A percentile compares a stretch with the other conserved stretches of the same genome.
Evolutionary conservation across 169 alveolate genomes (phyloP).

Genomic region (Plasmodium vinckei): DNA sequence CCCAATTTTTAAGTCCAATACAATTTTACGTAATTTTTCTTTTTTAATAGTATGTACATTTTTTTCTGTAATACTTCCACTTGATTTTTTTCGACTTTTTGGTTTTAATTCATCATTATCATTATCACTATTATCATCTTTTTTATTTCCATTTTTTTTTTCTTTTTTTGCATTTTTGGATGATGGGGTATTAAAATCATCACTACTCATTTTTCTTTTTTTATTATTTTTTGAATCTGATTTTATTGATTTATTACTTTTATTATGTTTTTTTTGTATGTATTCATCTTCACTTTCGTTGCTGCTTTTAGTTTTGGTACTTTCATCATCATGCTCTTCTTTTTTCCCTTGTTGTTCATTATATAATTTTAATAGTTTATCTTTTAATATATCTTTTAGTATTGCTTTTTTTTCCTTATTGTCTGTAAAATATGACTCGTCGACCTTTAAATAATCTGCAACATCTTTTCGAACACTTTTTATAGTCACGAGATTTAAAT

Average conservation of each 20-base stretch:
- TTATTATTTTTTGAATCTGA: slow-evolving; percentile 12
- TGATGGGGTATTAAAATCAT: slow-evolving; percentile 9
- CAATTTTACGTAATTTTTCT: slow-evolving; percentile 63
- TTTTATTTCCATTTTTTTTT: slow-evolving; percentile 10
- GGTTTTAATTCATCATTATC: slow-evolving; percentile 16
- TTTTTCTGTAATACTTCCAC: slow-evolving; percentile 49
- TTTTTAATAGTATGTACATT: slow-evolving; percentile 24
- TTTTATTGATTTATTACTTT: slow-evolving; percentile 10
- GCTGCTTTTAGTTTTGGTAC: not conserved
- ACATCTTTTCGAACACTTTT: slow-evolving; percentile 74
- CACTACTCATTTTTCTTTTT: slow-evolving; percentile 19
- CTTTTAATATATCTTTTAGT: slow-evolving; percentile 62
- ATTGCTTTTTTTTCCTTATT: slow-evolving; percentile 60
- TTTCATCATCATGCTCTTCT: slow-evolving; percentile 6
- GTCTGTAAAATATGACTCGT: slow-evolving; percentile 60
- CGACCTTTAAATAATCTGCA: slow-evolving; percentile 59
- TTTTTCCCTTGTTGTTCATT: slow-evolving; percentile 44
- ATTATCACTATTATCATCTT: not conserved
- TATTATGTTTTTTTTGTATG: slow-evolving; percentile 4
- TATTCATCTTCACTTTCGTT: slow-evolving; percentile 6
- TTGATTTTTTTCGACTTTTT: slow-evolving; percentile 30
- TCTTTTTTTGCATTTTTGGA: not conserved
- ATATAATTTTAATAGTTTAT: slow-evolving; percentile 44
- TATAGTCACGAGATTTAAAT: slow-evolving; percentile 50
- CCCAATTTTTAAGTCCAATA: slow-evolving; percentile 62